Conservation (phyloP, 2,329 filamentous ascomycete species). For the Fusarium sp. region DNA sequence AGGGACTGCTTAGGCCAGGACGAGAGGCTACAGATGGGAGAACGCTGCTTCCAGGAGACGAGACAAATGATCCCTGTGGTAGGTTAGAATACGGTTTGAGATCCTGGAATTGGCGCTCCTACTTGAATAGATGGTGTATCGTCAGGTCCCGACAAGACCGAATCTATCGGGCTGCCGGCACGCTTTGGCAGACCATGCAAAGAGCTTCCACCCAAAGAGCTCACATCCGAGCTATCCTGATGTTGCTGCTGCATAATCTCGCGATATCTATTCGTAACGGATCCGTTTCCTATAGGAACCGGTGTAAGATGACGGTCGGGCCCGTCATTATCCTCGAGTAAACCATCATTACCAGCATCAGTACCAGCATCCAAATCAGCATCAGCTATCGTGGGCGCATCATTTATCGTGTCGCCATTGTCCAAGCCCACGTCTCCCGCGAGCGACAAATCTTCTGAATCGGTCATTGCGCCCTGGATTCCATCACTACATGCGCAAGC, state of each 20-base stretch:
- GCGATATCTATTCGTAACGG: constrained; percentile 57
- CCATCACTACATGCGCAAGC: constrained; percentile 52
- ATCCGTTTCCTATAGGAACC: constrained; percentile 38
- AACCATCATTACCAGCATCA: constrained; percentile 18
- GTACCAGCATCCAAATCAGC: constrained; percentile 26
- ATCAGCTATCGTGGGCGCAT: constrained; percentile 34
- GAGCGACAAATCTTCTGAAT: constrained; percentile 59
- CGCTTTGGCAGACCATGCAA: constrained; percentile 64
- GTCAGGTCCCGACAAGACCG: constrained; percentile 79
- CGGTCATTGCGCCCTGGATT: constrained; percentile 60
- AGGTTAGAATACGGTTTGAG: constrained; percentile 43
- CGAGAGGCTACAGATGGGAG: constrained; percentile 77
- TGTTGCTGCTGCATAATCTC: constrained; percentile 57
- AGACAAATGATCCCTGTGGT: constrained; percentile 68
- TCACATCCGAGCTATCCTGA: constrained; percentile 63
- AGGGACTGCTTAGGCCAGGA: constrained; percentile 74
- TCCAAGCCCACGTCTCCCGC: constrained; percentile 54
- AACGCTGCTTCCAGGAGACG: constrained; percentile 79
- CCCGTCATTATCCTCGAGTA: constrained; percentile 29
- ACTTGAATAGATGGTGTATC: constrained; percentile 88
- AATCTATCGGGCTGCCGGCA: constrained; percentile 75
- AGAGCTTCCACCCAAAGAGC: constrained; percentile 60
- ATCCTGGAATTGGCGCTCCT: constrained; percentile 44
- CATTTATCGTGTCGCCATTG: constrained; percentile 55
- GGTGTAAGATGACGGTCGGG: constrained; percentile 35